These are phyloP conservation scores for Fusarium nodosum DNA, from an alignment of 2,329 filamentous ascomycete species.

Conservation along the genomic window DNA sequence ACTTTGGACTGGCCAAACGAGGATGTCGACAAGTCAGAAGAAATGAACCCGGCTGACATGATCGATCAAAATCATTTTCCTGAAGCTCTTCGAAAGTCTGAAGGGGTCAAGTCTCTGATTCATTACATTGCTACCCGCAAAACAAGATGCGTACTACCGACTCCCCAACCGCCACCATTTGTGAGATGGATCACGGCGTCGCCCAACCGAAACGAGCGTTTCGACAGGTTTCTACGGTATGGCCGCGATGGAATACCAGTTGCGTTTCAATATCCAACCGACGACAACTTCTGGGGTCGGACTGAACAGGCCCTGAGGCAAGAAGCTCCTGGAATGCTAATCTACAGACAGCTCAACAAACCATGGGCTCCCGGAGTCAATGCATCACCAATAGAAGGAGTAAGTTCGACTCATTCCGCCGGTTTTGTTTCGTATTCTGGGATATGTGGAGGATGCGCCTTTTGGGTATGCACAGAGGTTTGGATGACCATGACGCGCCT, in stretches of 20 bases:
- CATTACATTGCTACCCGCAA: slow-evolving; percentile 16
- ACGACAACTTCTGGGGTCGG: slow-evolving; percentile 13
- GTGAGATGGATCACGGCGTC: slow-evolving; percentile 26
- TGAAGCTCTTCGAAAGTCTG: not conserved
- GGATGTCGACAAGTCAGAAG: not conserved
- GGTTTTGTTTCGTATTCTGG: slow-evolving; percentile 38
- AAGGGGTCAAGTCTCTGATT: slow-evolving; percentile 23
- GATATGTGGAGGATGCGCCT: slow-evolving; percentile 35
- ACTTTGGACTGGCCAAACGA: not conserved
- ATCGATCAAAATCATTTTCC: not conserved
- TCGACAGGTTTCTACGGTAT: not conserved
- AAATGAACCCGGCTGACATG: not conserved
- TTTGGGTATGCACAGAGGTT: slow-evolving; percentile 17
- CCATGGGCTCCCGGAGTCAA: not conserved
- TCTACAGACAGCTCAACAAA: not conserved
- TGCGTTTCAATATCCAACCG: not conserved
- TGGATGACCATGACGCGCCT: not conserved
- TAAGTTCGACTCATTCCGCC: slow-evolving; percentile 39
- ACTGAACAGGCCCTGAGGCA: slow-evolving; percentile 2
- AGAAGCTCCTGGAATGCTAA: slow-evolving; percentile 6
- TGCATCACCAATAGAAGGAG: slow-evolving; percentile 24
- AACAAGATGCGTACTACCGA: slow-evolving; percentile 16
- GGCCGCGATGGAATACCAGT: slow-evolving; percentile 1
- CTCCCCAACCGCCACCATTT: not conserved
- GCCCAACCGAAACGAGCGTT: slow-evolving; percentile 6